Evolutionary conservation across 2,329 filamentous ascomycete genomes (phyloP).

Genomic region (Amauroascus verrucosus): DNA sequence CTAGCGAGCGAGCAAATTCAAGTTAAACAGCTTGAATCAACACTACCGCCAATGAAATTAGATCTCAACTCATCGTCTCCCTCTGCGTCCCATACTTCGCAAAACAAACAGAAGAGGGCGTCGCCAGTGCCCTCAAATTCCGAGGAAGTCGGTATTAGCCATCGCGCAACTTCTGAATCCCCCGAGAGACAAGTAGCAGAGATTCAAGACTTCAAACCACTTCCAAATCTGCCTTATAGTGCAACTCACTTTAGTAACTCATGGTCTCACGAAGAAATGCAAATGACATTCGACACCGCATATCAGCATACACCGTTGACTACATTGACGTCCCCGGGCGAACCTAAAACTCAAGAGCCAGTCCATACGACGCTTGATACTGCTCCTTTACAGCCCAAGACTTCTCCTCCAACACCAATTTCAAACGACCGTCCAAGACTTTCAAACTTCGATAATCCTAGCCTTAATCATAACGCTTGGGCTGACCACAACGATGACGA

Average conservation of each 20-base stretch:
- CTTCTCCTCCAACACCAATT: background rate
- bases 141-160: background rate
- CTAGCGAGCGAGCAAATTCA: slow-evolving; percentile 61
- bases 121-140: background rate
- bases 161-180: background rate
- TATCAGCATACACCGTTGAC: slow-evolving; percentile 36
- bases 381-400: background rate
- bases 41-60: slow-evolving; percentile 81
- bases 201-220: slow-evolving; percentile 4
- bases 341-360: background rate
- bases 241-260: background rate
- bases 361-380: background rate
- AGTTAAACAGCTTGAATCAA: slow-evolving; percentile 75
- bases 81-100: slow-evolving; percentile 8
- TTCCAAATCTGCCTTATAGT: background rate
- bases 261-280: slow-evolving; percentile 32
- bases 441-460: slow-evolving; percentile 1
- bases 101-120: background rate
- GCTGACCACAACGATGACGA: slow-evolving; percentile 57
- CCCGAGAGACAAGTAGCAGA: background rate
- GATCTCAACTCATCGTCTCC: slow-evolving; percentile 37
- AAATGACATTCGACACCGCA: slow-evolving; percentile 63
- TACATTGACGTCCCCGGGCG: background rate
- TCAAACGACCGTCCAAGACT: background rate
- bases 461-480: slow-evolving; percentile 51